Conservation (phyloP, 768 basidiomycete genomes). For the Cubamyces sp. region DNA sequence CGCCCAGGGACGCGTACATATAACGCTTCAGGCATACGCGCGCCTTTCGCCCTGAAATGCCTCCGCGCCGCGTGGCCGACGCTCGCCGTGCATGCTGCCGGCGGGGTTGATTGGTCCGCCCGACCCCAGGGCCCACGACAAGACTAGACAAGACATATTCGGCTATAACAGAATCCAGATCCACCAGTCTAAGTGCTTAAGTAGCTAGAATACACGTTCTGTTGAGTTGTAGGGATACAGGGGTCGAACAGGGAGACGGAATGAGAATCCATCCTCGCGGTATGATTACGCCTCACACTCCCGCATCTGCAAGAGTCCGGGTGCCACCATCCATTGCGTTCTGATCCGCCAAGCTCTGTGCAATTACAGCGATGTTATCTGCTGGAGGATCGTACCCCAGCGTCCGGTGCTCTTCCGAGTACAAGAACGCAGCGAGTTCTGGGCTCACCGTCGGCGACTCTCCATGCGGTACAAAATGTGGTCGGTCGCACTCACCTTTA, state of each 20-base stretch:
- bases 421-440: conserved; percentile 23
- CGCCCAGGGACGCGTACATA: conserved; percentile 18
- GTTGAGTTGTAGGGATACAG: not conserved
- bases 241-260: too few species aligned
- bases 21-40: not conserved
- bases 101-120: not conserved
- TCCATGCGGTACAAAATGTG: not conserved
- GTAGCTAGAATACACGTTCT: not conserved
- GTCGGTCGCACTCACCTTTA: not conserved
- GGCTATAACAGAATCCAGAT: not conserved
- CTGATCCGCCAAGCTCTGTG: conserved; percentile 28
- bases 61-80: conserved; percentile 10
- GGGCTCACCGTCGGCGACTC: not conserved
- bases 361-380: conserved; percentile 27
- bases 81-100: conserved; percentile 10
- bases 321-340: conserved; percentile 7
- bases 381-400: conserved; percentile 26
- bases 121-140: not conserved
- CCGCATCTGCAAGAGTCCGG: conserved; percentile 1
- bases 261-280: too few species aligned
- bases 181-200: not conserved
- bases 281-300: not conserved
- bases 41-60: not conserved
- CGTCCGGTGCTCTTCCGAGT: conserved; percentile 29
- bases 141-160: not conserved